These are phyloP conservation scores for Lactifluus volemus DNA, from an alignment of 768 basidiomycete genomes.

Conservation along the genomic window DNA sequence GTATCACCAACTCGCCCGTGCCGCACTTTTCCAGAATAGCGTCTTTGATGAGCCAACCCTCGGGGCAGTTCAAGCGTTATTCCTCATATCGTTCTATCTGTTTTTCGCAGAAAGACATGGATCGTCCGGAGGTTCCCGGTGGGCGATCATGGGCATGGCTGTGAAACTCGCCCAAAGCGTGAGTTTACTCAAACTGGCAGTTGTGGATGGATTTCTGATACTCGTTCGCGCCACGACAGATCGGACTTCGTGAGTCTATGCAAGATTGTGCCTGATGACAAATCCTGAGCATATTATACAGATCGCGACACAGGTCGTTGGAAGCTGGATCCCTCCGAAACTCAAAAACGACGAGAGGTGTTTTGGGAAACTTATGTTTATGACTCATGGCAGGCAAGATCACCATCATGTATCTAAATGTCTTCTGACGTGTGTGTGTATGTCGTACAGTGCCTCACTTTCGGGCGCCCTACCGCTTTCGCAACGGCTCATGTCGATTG, in stretches of 20 bases:
- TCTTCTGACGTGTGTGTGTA: slow-evolving; percentile 4
- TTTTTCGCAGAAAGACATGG: slow-evolving; percentile 38
- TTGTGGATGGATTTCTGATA: slow-evolving; percentile 17
- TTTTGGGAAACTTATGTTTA: slow-evolving; percentile 60
- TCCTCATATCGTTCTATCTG: slow-evolving; percentile 44
- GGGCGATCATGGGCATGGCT: slow-evolving; percentile 65
- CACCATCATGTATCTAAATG: neutral
- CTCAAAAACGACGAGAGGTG: slow-evolving; percentile 47
- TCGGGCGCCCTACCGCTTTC: slow-evolving; percentile 61
- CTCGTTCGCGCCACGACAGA: slow-evolving; percentile 28
- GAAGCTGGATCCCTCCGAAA: slow-evolving; percentile 49
- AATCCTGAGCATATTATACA: slow-evolving; percentile 23
- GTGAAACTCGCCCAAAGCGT: slow-evolving; percentile 66
- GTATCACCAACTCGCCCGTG: slow-evolving; percentile 52
- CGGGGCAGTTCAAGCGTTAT: slow-evolving; percentile 57
- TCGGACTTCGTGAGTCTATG: slow-evolving; percentile 55
- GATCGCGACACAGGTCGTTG: slow-evolving; percentile 63
- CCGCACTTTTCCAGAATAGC: slow-evolving; percentile 51
- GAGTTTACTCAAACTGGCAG: slow-evolving; percentile 17
- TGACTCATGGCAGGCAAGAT: slow-evolving; percentile 57
- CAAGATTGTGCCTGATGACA: neutral
- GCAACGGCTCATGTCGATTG: slow-evolving; percentile 28
- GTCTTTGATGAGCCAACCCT: slow-evolving; percentile 57
- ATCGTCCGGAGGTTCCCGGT: slow-evolving; percentile 36
- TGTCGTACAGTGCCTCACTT: slow-evolving; percentile 49